Conservation (phyloP, 495 filamentous ascomycete species). For the Xylaria acuta region DNA sequence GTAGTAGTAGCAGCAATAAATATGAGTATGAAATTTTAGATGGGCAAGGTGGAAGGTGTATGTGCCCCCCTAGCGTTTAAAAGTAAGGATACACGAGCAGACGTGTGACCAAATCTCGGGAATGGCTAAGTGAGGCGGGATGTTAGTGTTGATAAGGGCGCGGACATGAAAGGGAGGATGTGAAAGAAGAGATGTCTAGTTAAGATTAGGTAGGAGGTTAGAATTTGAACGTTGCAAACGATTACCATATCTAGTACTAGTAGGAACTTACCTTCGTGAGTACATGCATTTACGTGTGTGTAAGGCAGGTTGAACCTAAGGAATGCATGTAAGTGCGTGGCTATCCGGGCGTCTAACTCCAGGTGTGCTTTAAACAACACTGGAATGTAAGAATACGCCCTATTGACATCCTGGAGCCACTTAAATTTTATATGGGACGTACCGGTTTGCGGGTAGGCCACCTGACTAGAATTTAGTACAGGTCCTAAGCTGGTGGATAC, state of each 20-base stretch:
- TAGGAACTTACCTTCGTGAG: background rate
- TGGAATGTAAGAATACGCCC: background rate
- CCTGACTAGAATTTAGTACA: constrained; percentile 12
- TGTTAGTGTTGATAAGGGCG: constrained; percentile 1
- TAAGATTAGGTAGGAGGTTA: background rate
- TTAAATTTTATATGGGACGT: background rate
- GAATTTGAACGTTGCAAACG: background rate
- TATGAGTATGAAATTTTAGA: background rate
- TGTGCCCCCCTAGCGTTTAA: background rate
- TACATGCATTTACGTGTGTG: background rate
- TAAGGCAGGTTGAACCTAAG: background rate
- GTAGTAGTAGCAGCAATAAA: background rate
- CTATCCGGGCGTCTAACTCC: background rate
- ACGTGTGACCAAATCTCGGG: background rate
- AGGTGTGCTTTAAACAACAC: background rate
- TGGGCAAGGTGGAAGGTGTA: background rate
- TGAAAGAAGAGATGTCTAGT: background rate
- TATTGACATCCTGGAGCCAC: constrained; percentile 1
- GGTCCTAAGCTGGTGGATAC: background rate
- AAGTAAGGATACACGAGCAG: background rate
- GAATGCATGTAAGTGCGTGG: background rate
- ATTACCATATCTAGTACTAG: constrained; percentile 2
- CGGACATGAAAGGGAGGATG: background rate
- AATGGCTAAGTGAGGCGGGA: background rate
- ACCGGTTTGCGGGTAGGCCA: constrained; percentile 11